phyloP scores from a whole-genome alignment of 2,329 filamentous ascomycete genomes.

The Fusarium solani-melongenae region DNA sequence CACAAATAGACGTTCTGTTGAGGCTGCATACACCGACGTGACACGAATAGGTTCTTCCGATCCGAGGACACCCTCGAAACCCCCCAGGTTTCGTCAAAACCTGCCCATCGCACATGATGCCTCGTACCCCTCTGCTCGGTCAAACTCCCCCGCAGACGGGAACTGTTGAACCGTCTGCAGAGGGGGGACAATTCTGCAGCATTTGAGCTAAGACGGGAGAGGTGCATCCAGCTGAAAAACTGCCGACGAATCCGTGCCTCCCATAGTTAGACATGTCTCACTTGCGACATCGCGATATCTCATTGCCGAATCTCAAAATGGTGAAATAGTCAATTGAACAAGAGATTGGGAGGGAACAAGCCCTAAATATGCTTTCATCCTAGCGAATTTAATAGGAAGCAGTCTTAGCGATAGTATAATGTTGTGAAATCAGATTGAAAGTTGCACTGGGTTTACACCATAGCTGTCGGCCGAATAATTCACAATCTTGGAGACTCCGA shows the following conservation, averaged over 20 bases:
- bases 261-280: background rate
- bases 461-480: fast-evolving
- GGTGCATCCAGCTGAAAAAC: background rate
- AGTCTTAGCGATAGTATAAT: fast-evolving
- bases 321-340: background rate
- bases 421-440: background rate
- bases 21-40: background rate
- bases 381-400: background rate
- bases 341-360: background rate
- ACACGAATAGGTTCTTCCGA: background rate
- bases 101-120: background rate
- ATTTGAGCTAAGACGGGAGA: background rate
- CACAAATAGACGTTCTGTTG: background rate
- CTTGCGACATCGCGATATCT: background rate
- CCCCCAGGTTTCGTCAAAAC: background rate
- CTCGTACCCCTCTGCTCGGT: background rate
- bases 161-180: background rate
- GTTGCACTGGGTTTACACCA: fast-evolving
- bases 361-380: background rate
- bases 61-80: background rate
- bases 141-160: background rate
- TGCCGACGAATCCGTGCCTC: background rate
- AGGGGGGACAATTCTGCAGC: background rate
- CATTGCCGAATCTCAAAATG: background rate
- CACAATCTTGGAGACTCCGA: background rate